Evolutionary conservation across 2,329 filamentous ascomycete species (phyloP).

Genomic region (Corynespora cassiicola): DNA sequence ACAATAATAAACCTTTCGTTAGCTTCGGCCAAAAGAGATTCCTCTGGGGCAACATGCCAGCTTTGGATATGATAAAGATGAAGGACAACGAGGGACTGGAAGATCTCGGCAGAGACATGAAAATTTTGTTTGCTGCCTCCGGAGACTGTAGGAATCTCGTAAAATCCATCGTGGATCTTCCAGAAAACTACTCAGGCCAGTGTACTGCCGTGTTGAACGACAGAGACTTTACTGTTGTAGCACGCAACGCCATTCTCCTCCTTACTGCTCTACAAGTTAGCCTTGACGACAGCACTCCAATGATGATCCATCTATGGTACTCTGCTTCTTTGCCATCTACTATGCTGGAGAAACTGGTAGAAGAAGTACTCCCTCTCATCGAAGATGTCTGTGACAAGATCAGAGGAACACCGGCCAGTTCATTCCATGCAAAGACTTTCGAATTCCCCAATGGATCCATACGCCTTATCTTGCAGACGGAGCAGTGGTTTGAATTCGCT

Average conservation of each 20-base stretch:
- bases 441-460: conserved; percentile 26
- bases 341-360: conserved; percentile 28
- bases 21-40: conserved; percentile 12
- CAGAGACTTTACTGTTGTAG: conserved; percentile 44
- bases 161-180: conserved; percentile 46
- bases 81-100: conserved; percentile 33
- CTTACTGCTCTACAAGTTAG: conserved; percentile 38
- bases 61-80: conserved; percentile 47
- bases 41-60: conserved; percentile 53
- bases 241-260: conserved; percentile 50
- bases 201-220: conserved; percentile 50
- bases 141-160: conserved; percentile 54
- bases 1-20: neutral
- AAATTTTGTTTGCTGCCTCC: conserved; percentile 51
- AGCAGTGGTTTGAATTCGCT: conserved; percentile 38
- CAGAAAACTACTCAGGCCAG: conserved; percentile 26
- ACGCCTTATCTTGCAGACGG: conserved; percentile 36
- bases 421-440: conserved; percentile 43
- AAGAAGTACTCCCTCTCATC: conserved; percentile 37
- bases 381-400: conserved; percentile 43
- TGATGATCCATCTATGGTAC: conserved; percentile 56
- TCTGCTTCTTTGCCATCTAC: conserved; percentile 43
- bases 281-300: conserved; percentile 25
- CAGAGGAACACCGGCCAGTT: conserved; percentile 22
- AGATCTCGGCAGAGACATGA: conserved; percentile 25